These are phyloP conservation scores for Pezicula radicicola DNA, from an alignment of 2,329 filamentous ascomycete species.

Conservation along the genomic window DNA sequence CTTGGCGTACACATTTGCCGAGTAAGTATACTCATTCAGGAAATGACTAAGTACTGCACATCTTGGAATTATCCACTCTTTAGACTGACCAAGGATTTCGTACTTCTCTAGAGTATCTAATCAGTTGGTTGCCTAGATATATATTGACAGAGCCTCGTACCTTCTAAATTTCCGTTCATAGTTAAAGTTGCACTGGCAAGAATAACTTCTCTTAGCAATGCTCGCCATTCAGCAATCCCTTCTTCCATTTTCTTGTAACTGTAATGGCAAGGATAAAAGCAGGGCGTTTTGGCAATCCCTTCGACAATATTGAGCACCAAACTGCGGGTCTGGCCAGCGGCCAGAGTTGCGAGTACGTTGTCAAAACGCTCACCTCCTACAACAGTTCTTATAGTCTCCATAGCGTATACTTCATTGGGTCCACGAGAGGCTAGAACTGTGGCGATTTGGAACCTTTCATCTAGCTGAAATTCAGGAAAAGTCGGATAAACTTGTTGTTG, in stretches of 20 bases:
- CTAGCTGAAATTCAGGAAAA: neutral
- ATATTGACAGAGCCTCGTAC: neutral
- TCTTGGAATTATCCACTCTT: too few relatives aligned
- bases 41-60: neutral
- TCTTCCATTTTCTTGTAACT: neutral
- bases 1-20: neutral
- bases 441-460: neutral
- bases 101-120: too few relatives aligned
- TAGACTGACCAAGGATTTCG: too few relatives aligned
- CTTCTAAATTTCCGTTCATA: neutral
- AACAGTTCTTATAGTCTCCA: too few relatives aligned
- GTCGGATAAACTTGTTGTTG: neutral
- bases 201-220: neutral
- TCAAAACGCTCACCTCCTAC: too few relatives aligned
- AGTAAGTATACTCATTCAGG: neutral
- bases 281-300: neutral
- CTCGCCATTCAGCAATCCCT: neutral
- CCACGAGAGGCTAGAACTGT: neutral
- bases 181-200: neutral
- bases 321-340: too few relatives aligned
- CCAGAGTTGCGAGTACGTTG: too few relatives aligned
- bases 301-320: too few relatives aligned
- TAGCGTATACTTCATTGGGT: too few relatives aligned
- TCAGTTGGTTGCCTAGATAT: too few relatives aligned
- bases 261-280: neutral